phyloP scores from a whole-genome alignment of 306 rosid genomes.

The Malus fusca region DNA sequence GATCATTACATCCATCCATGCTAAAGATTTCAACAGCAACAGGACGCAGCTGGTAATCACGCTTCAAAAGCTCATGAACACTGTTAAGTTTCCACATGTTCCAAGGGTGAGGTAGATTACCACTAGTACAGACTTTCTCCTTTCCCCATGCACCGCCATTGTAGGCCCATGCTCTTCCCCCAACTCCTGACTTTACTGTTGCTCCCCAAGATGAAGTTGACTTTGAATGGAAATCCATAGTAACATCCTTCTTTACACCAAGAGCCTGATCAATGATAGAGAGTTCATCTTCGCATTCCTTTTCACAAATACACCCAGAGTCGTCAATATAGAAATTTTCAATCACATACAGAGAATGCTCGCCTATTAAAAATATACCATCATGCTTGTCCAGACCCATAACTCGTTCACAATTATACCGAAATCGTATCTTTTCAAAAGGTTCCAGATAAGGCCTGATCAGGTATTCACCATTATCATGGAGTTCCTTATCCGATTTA shows the following conservation, averaged over 20 bases:
- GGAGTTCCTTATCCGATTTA: conserved; percentile 67
- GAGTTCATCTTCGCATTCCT: conserved; percentile 80
- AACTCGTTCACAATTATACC: conserved; percentile 95
- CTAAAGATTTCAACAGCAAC: conserved; percentile 99
- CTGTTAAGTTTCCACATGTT: conserved; percentile 97
- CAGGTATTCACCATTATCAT: conserved; percentile 85
- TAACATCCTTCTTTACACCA: conserved; percentile 85
- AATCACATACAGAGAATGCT: conserved; percentile 81
- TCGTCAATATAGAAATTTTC: conserved; percentile 85
- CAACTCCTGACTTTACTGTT: conserved; percentile 55
- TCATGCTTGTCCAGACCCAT: conserved; percentile 97
- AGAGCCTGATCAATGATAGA: conserved; percentile 96
- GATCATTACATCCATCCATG: conserved; percentile 99
- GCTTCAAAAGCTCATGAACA: conserved; percentile 97
- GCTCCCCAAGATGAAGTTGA: conserved; percentile 67
- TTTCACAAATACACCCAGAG: conserved; percentile 85
- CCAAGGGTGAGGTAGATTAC: conserved; percentile 92
- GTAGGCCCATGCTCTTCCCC: conserved; percentile 99
- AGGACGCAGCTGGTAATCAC: conserved; percentile 99
- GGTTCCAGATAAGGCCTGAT: conserved; percentile 95
- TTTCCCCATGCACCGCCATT: conserved; percentile 99
- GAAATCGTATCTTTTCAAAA: conserved; percentile 70
- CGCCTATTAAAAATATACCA: conserved; percentile 95
- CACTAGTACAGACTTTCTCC: conserved; percentile 74
- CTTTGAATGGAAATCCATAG: conserved; percentile 77